These are phyloP conservation scores for Magnusiomyces sp. DNA, from an alignment of 1,139 yeast species.

Conservation along the genomic window DNA sequence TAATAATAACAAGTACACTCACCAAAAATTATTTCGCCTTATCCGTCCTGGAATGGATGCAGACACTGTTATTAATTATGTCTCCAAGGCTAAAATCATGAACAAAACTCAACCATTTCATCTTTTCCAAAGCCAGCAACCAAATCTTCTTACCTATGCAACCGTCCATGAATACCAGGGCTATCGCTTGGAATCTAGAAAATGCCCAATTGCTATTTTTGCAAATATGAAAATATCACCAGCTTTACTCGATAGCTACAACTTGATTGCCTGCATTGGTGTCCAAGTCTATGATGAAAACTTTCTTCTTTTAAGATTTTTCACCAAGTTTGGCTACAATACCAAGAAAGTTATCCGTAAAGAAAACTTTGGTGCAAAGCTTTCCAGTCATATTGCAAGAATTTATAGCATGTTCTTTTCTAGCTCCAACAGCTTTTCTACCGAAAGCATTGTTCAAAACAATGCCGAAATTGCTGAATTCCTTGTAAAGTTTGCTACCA, in stretches of 20 bases:
- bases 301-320: constrained; percentile 18
- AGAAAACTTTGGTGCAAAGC: constrained; percentile 22
- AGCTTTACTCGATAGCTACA: constrained; percentile 31
- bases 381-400: constrained; percentile 28
- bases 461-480: constrained; percentile 21
- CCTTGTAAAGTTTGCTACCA: constrained; percentile 26
- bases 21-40: constrained; percentile 28
- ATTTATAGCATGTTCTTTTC: constrained; percentile 28
- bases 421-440: constrained; percentile 24
- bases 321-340: constrained; percentile 25
- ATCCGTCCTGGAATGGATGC: constrained; percentile 31
- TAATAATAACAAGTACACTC: no score
- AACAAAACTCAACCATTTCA: constrained; percentile 82
- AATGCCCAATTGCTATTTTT: constrained; percentile 52
- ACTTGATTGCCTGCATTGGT: constrained; percentile 37
- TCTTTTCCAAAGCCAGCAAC: constrained; percentile 45
- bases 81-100: constrained; percentile 70
- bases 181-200: constrained; percentile 45
- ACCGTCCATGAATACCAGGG: constrained; percentile 69
- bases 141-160: constrained; percentile 49
- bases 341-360: constrained; percentile 22
- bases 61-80: constrained; percentile 49
- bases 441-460: constrained; percentile 21
- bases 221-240: constrained; percentile 43
- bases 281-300: constrained; percentile 16